Evolutionary conservation across 441 rosid genomes (phyloP).

Genomic region (Gossypium aridum): DNA sequence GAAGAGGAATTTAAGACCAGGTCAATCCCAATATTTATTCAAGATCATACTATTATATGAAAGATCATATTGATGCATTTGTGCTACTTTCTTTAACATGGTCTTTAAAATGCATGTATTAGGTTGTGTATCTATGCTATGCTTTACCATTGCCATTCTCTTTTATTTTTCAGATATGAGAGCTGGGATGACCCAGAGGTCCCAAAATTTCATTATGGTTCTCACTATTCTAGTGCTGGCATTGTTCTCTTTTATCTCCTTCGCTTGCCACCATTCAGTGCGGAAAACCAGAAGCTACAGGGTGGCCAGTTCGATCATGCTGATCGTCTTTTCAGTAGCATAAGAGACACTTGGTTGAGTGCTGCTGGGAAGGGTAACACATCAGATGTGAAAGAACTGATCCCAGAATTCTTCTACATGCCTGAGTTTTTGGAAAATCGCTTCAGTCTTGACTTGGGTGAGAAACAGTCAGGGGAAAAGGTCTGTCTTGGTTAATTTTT

Average conservation of each 20-base stretch:
- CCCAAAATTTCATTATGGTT: conserved; percentile 99
- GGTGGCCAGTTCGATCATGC: conserved; percentile 99
- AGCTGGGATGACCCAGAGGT: conserved; percentile 99
- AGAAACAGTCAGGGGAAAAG: conserved; percentile 99
- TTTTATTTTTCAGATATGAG: conserved; percentile 63
- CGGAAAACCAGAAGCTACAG: conserved; percentile 97
- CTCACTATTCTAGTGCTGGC: conserved; percentile 99
- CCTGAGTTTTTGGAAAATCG: conserved; percentile 92
- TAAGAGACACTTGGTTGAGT: conserved; percentile 97
- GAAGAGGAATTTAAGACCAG: conserved; percentile 98
- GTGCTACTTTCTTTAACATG: background rate
- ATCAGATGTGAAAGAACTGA: conserved; percentile 97
- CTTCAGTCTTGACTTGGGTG: conserved; percentile 90
- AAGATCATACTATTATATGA: conserved; percentile 4
- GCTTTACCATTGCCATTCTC: conserved; percentile 12
- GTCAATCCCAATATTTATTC: conserved; percentile 27
- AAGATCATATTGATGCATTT: conserved; percentile 3
- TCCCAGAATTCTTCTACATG: conserved; percentile 99
- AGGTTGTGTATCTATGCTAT: background rate
- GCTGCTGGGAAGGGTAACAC: conserved; percentile 99
- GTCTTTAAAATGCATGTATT: background rate
- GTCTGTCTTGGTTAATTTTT: conserved; percentile 33
- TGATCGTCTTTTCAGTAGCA: conserved; percentile 94
- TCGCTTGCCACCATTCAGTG: conserved; percentile 97
- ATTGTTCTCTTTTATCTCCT: conserved; percentile 98